These are phyloP conservation scores for Phytophthora constricta DNA, from an alignment of 352 stramenopile species.

Conservation along the genomic window DNA sequence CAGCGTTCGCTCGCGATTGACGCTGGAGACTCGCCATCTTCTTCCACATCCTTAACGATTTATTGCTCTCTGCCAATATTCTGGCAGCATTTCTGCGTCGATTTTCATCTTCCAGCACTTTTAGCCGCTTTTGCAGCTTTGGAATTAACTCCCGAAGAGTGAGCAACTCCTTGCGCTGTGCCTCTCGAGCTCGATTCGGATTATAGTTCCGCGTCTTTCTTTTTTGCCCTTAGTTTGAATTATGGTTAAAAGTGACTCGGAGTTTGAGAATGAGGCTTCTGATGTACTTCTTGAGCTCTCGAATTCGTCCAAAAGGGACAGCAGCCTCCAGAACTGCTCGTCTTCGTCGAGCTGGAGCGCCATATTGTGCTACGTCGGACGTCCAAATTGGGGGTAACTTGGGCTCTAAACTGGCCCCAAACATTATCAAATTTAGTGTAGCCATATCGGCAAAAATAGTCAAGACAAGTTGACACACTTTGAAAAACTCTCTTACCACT, in stretches of 20 bases:
- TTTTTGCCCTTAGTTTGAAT: too few species aligned
- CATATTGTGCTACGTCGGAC: too few species aligned
- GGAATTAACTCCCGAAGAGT: conserved; percentile 21
- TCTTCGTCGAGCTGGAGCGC: conserved; percentile 29
- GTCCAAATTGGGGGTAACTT: too few species aligned
- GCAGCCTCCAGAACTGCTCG: conserved; percentile 26
- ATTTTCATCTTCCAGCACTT: conserved; percentile 9
- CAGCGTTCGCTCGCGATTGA: conserved; percentile 16
- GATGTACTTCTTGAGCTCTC: not conserved
- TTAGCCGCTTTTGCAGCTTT: conserved; percentile 21
- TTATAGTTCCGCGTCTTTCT: conserved; percentile 31
- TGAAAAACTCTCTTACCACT: too few species aligned
- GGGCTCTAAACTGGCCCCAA: too few species aligned
- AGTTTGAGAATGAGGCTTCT: not conserved
- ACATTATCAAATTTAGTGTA: too few species aligned
- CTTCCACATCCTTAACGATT: conserved; percentile 21
- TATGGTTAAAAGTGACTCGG: not conserved
- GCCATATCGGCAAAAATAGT: too few species aligned
- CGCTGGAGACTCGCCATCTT: conserved; percentile 25
- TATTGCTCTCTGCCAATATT: not conserved
- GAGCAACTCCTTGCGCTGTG: conserved; percentile 28
- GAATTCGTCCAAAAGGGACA: conserved; percentile 38
- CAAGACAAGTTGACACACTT: too few species aligned
- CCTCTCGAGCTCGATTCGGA: conserved; percentile 35
- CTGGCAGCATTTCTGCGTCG: not conserved